These are phyloP conservation scores for Wickerhamomyces sp. DNA, from an alignment of 1,139 yeast species.

Conservation along the genomic window DNA sequence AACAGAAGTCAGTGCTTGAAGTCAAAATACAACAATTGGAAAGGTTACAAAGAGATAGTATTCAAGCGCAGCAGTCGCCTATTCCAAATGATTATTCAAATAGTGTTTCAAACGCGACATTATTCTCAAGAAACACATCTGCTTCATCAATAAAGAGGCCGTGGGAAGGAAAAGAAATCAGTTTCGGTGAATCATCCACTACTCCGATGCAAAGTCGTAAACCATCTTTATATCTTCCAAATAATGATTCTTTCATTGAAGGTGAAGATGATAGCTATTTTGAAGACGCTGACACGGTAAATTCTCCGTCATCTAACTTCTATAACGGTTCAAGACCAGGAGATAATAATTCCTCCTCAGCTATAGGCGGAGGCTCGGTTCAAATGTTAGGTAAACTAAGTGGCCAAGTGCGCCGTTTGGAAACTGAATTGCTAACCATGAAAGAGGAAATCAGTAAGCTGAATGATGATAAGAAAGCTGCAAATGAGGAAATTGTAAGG, in stretches of 20 bases:
- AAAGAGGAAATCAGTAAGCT: constrained; percentile 59
- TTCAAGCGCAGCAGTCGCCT: constrained; percentile 18
- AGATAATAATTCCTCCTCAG: constrained; percentile 21
- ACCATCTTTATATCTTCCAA: constrained; percentile 12
- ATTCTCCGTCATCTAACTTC: constrained; percentile 13
- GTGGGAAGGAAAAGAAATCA: constrained; percentile 23
- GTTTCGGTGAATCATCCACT: constrained; percentile 36
- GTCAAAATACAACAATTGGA: constrained; percentile 36
- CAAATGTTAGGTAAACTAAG: constrained; percentile 73
- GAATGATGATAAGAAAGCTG: constrained; percentile 54
- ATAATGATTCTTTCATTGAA: constrained; percentile 11
- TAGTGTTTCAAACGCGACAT: background rate
- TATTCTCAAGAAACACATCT: constrained; percentile 11
- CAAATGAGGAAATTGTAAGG: constrained; percentile 62
- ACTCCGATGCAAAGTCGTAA: constrained; percentile 26
- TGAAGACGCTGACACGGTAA: constrained; percentile 15
- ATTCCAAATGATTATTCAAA: constrained; percentile 6
- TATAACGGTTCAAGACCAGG: constrained; percentile 11
- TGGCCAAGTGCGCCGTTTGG: constrained; percentile 71
- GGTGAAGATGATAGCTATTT: constrained; percentile 21
- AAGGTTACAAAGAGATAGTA: constrained; percentile 31
- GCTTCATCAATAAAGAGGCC: constrained; percentile 19
- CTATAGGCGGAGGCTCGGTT: constrained; percentile 36
- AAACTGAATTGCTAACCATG: constrained; percentile 65
- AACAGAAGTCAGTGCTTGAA: constrained; percentile 29